phyloP scores from a whole-genome alignment of 1,284 basidiomycete genomes.

The Ceratobasidium theobromae region DNA sequence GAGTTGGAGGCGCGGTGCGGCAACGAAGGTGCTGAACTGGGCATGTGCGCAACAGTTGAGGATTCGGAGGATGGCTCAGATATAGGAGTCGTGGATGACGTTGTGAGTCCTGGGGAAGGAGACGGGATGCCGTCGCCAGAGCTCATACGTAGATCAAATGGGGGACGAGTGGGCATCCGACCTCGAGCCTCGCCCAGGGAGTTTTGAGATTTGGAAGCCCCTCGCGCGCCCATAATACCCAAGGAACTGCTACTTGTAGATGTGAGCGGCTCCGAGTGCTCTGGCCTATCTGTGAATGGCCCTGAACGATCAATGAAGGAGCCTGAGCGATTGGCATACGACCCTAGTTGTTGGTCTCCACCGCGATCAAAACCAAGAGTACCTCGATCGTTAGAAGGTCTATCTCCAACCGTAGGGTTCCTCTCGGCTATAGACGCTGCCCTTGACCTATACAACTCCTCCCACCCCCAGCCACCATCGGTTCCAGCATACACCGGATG shows the following conservation, averaged over 20 bases:
- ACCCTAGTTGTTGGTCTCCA: neutral
- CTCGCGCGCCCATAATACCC: neutral
- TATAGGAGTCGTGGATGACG: constrained; percentile 12
- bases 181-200: constrained; percentile 11
- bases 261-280: neutral
- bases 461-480: constrained; percentile 64
- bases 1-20: constrained; percentile 15
- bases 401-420: neutral
- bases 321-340: constrained; percentile 1
- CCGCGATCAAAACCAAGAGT: constrained; percentile 2
- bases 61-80: constrained; percentile 19
- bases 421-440: constrained; percentile 10
- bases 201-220: neutral
- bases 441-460: constrained; percentile 35
- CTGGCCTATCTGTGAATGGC: constrained; percentile 4
- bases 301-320: constrained; percentile 7
- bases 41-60: neutral
- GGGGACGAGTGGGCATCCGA: constrained; percentile 16
- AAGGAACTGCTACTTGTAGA: neutral
- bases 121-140: constrained; percentile 13
- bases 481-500: constrained; percentile 84
- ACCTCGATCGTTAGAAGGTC: neutral
- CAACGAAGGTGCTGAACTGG: neutral
- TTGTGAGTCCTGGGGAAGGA: constrained; percentile 2
- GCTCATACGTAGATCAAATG: constrained; percentile 19